Evolutionary conservation across 305 asterid genomes (phyloP), one percentile per base, ranked within the genome.

Genomic region (Fraxinus latifolia): DNA sequence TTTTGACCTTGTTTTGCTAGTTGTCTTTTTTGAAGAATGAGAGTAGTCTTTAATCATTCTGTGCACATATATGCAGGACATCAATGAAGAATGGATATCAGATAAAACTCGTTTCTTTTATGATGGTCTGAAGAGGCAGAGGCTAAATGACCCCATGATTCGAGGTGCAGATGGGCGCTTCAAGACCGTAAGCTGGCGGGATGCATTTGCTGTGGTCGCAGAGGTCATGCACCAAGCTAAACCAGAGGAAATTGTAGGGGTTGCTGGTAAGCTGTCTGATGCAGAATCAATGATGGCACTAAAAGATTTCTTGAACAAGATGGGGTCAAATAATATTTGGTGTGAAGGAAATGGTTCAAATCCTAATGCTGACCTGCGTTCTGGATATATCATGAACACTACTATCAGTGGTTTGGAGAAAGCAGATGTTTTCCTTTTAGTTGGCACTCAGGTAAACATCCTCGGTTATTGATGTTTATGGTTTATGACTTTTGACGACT

Each of bases 71-170:
- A 33, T 88, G 81, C 90, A 93, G 99, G 99, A 93, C 82, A 96
- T 96, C 85, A 96, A 96, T 79, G 99, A 96, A 84, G 99, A 96
- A 86, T 96, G 99, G 99, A 96, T 96, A 86, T 96, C 99, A 77
- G 99, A 96, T 83, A 96, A 94, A 87, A 96, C 98, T 12, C 97
- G 99, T 78, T 96, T 96, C 91, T 94, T 85, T 88, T 96, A 96
- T 80, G 99, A 96, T 88, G 99, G 98, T 82, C 88, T 96, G 83
- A 96, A 96, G 95, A 93, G 98, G 89, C 99, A 96, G 82, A 92
- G 99, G 90, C 86, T 96, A 77, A 96, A 93, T 85, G 99, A 96
- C 83, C 98, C 99, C 76, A 96, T 96, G 99, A 87, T 96, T 84
- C 95, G 99, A 5, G 93, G 97, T 78, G 89, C 92, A 76, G 99